Percentiles rank a stretch among this genome's conserved stretches.
Conservation (phyloP, 768 basidiomycete species). For the Leccinum rimulosum region DNA sequence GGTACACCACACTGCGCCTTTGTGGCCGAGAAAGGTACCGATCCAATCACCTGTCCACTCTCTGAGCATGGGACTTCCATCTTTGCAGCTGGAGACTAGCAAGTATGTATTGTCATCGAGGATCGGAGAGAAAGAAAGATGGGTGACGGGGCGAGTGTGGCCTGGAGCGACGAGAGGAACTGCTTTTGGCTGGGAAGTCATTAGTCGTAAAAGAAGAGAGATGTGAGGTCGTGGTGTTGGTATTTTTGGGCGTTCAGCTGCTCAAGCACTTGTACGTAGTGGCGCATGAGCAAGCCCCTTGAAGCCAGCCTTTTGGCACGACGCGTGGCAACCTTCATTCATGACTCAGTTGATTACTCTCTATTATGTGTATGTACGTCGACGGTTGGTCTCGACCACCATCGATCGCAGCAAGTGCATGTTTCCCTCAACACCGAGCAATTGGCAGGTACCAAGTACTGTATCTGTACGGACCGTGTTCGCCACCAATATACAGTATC, state of each 20-base stretch:
- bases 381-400: not conserved
- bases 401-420: not conserved
- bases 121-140: conserved; percentile 87
- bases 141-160: conserved; percentile 86
- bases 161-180: conserved; percentile 83
- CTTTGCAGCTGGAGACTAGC: conserved; percentile 96
- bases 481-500: too few relatives aligned
- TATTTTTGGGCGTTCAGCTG: conserved; percentile 46
- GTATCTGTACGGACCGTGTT: not conserved
- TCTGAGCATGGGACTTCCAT: conserved; percentile 96
- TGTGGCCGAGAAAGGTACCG: conserved; percentile 86
- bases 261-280: conserved; percentile 34
- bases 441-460: too few relatives aligned
- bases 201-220: conserved; percentile 39
- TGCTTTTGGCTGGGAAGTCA: conserved; percentile 63
- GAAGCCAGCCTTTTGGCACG: not conserved
- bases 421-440: not conserved
- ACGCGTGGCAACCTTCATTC: conserved; percentile 8
- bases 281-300: conserved; percentile 18
- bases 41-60: conserved; percentile 99
- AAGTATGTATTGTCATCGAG: conserved; percentile 85
- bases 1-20: conserved; percentile 96
- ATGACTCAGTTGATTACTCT: not conserved
- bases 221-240: conserved; percentile 9
- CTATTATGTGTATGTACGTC: not conserved